These are phyloP conservation scores for Magnusiomyces ingens DNA, from an alignment of 1,139 yeast genomes.

Conservation along the genomic window DNA sequence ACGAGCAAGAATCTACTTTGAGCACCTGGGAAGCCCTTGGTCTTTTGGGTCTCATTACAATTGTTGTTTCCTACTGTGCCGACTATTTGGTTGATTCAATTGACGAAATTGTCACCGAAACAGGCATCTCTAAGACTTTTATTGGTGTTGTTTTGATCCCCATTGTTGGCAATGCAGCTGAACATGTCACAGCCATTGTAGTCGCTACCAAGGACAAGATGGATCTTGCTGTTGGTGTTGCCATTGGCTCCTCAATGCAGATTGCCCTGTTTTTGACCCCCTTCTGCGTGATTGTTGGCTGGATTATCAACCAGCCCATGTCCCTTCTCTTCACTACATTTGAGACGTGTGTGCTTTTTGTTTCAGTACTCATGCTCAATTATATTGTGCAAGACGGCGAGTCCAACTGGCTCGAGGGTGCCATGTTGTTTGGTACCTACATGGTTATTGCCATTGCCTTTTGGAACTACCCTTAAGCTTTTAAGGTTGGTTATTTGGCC, in stretches of 20 bases:
- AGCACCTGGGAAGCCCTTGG: conserved; percentile 26
- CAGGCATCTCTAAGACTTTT: conserved; percentile 89
- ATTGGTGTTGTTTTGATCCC: conserved; percentile 92
- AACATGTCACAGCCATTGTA: conserved; percentile 91
- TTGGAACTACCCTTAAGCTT: conserved; percentile 61
- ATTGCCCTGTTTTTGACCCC: conserved; percentile 94
- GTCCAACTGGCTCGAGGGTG: conserved; percentile 95
- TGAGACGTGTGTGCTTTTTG: conserved; percentile 86
- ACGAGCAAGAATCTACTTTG: conserved; percentile 24
- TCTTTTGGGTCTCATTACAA: conserved; percentile 52
- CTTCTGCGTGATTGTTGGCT: conserved; percentile 85
- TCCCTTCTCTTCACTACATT: conserved; percentile 83
- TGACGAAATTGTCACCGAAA: conserved; percentile 73
- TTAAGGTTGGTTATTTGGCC: no score
- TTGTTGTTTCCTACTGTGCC: conserved; percentile 86
- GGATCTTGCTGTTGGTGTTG: conserved; percentile 96
- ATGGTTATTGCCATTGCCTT: conserved; percentile 82
- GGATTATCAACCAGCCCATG: conserved; percentile 90
- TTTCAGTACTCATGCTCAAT: conserved; percentile 81
- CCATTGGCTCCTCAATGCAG: conserved; percentile 94
- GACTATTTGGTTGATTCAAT: conserved; percentile 90
- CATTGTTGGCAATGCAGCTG: conserved; percentile 97
- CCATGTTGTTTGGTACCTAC: conserved; percentile 81
- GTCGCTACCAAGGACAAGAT: conserved; percentile 95
- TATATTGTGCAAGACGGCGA: conserved; percentile 89